Evolutionary conservation across 257 asterid genomes (phyloP), one percentile per base, ranked within the genome.

Genomic region (Gardenia jasminoides): DNA sequence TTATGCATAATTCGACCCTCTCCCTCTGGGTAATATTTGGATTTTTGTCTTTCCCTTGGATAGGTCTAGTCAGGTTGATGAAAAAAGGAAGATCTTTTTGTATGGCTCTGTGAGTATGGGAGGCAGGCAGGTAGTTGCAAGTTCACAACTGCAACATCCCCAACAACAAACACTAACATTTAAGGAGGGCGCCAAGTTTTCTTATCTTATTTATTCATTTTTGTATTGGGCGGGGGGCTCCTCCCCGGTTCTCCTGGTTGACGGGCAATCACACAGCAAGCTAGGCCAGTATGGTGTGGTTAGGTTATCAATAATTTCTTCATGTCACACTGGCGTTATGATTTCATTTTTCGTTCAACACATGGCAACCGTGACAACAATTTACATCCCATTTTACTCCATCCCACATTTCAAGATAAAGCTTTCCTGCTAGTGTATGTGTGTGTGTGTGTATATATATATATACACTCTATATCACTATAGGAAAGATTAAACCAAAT

Each of bases 271-370:
- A 20, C 64, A 59, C 56, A 71, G 46, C 28, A 48, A 71, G 76
- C 15, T 47, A 47, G 79, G 79, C 72, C 79, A 73, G 44, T 36
- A 74, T 77, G 33, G 36, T 69, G 47, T 81, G 80, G 93, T 85
- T 92, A 89, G 96, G 97, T 91, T 80, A 89, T 85, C 96, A 86
- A 85, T 91, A 88, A 91, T 86, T 86, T 88, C 85, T 80, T 70
- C 88, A 33, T 46, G 78, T 66, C 79, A 82, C 76, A 81, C 83
- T 78, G 72, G 24, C 80, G 59, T 67, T 82, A 75, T 81, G 74
- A 78, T 12, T 44, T 71, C 68, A 41, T 68, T 58, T 50, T 68
- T 31, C 72, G 13, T 43, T 58, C 48, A 15, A 54, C 76, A n/a
- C 33, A 65, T 78, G 69, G 7, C 76, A 67, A n/a, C 46, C 73